phyloP scores from a whole-genome alignment of 2,329 filamentous ascomycete genomes.

The Alternaria sp. region DNA sequence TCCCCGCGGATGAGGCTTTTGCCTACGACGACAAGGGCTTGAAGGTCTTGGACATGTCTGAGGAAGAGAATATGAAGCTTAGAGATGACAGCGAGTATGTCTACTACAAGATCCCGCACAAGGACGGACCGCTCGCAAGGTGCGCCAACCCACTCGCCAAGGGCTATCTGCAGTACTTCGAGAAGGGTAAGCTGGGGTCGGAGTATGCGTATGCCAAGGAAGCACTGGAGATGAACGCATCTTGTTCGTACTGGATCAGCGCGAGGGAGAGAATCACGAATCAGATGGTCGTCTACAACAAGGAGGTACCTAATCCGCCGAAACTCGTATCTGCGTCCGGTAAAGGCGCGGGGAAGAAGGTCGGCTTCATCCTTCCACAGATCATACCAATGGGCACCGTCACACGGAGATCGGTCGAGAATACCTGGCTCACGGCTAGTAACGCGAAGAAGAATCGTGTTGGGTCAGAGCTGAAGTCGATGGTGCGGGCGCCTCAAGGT shows the following conservation, averaged over 20 bases:
- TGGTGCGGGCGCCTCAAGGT: constrained; percentile 89
- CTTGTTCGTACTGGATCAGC: constrained; percentile 99
- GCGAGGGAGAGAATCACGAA: constrained; percentile 89
- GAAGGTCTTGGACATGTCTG: constrained; percentile 75
- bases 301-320: constrained; percentile 55
- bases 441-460: constrained; percentile 97
- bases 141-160: constrained; percentile 91
- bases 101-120: constrained; percentile 96
- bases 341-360: constrained; percentile 27
- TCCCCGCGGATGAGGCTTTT: constrained; percentile 65
- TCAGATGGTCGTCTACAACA: constrained; percentile 92
- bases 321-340: constrained; percentile 32
- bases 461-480: constrained; percentile 94
- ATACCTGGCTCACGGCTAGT: constrained; percentile 96
- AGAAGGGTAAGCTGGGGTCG: constrained; percentile 84
- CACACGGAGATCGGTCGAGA: constrained; percentile 91
- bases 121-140: constrained; percentile 84
- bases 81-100: constrained; percentile 68
- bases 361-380: constrained; percentile 93
- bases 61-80: constrained; percentile 69
- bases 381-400: constrained; percentile 99
- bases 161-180: constrained; percentile 87
- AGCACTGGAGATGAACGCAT: constrained; percentile 97
- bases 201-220: constrained; percentile 91
- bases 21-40: constrained; percentile 76